phyloP scores from a whole-genome alignment of 345 rosid species.

The Cardamine resedifolia region DNA sequence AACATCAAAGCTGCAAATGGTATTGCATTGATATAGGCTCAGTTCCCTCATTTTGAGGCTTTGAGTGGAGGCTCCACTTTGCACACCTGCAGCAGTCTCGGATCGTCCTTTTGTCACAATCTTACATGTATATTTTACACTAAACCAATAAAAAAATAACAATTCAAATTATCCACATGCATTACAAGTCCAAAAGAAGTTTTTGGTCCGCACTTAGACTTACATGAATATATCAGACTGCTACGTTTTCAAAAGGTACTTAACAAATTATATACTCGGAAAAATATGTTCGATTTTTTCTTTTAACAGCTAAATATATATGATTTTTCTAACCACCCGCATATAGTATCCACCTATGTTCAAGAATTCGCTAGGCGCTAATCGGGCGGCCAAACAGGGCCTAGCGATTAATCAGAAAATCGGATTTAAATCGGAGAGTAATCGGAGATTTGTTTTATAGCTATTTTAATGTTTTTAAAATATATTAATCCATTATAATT shows the following conservation, averaged over 20 bases:
- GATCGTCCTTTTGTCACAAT: neutral
- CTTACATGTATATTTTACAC: neutral
- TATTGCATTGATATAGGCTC: neutral
- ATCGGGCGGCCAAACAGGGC: too few species aligned
- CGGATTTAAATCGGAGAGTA: too few species aligned
- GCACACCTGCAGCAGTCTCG: neutral
- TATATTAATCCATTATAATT: too few species aligned
- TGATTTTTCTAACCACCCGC: neutral
- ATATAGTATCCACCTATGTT: neutral
- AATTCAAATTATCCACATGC: neutral
- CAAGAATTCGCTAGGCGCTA: too few species aligned
- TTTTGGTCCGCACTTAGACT: neutral
- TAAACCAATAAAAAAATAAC: too few species aligned
- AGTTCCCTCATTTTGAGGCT: neutral
- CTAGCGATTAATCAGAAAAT: too few species aligned
- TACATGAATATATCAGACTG: too few species aligned
- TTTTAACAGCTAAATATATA: neutral
- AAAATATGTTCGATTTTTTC: too few species aligned
- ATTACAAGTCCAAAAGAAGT: neutral
- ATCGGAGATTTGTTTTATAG: too few species aligned
- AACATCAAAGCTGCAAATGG: neutral
- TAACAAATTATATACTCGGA: too few species aligned
- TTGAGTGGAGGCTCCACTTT: constrained; percentile 6
- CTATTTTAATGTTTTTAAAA: too few species aligned
- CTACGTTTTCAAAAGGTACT: too few species aligned